These are phyloP conservation scores for Cercospora zeae-maydis DNA, from an alignment of 2,329 filamentous ascomycete genomes.

Conservation along the genomic window DNA sequence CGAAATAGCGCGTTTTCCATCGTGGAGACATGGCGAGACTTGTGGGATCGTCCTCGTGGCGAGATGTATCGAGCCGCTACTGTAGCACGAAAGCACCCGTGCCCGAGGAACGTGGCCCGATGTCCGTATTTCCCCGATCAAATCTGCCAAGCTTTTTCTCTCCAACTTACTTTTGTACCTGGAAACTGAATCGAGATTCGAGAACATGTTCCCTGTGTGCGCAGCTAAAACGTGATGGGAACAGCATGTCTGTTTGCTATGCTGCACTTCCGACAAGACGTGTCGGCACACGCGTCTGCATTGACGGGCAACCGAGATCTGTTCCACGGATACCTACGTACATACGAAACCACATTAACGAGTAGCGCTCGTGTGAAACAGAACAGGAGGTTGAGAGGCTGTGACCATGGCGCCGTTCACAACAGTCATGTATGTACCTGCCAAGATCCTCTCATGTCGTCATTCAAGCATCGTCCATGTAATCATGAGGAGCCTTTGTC, in stretches of 20 bases:
- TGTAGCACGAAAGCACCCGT: neutral
- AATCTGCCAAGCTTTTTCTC: neutral
- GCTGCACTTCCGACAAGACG: neutral
- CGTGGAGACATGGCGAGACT: slow-evolving; percentile 9
- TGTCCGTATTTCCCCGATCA: neutral
- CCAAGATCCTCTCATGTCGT: neutral
- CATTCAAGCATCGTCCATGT: neutral
- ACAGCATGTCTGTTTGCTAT: neutral
- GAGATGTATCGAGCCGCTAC: neutral
- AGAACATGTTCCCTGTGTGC: too few relatives aligned
- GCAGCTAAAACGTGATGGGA: neutral
- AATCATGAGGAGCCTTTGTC: neutral
- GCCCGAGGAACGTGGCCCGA: neutral
- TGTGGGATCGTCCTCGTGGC: slow-evolving; percentile 5
- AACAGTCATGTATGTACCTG: neutral
- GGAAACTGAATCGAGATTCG: too few relatives aligned
- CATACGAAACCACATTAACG: neutral
- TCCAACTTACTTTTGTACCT: neutral
- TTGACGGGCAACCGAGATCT: too few relatives aligned
- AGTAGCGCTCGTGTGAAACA: neutral
- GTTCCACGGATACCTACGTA: too few relatives aligned
- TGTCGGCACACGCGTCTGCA: too few relatives aligned
- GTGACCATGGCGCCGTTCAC: neutral
- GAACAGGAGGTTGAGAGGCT: neutral
- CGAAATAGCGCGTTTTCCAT: neutral